These are phyloP conservation scores for Zygotorulaspora florentina DNA, from an alignment of 805 yeast genomes.

Conservation along the genomic window DNA sequence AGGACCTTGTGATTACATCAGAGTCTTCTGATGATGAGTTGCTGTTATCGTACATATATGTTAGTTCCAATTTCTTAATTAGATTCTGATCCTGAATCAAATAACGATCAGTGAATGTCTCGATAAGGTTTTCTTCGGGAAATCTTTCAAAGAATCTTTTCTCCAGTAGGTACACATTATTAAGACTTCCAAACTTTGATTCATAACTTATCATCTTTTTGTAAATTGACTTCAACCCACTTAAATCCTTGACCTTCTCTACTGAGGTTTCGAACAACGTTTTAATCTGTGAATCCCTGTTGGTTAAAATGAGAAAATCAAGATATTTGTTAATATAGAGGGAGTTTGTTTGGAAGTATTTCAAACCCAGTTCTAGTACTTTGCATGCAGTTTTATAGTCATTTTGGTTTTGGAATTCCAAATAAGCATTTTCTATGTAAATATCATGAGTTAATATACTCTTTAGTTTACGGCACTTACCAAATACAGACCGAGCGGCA, in stretches of 20 bases:
- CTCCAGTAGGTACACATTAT: constrained; percentile 63
- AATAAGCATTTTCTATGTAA: constrained; percentile 73
- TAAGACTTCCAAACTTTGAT: constrained; percentile 62
- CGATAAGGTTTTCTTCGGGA: constrained; percentile 48
- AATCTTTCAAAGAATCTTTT: constrained; percentile 61
- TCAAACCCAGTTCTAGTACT: constrained; percentile 77
- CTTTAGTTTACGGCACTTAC: constrained; percentile 60
- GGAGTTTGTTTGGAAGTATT: constrained; percentile 47
- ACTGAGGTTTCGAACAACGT: constrained; percentile 77
- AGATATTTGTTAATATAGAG: constrained; percentile 65
- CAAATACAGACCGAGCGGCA: constrained; percentile 69
- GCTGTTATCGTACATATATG: constrained; percentile 28
- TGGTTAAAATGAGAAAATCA: constrained; percentile 61
- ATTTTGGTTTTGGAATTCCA: constrained; percentile 66
- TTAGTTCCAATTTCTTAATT: constrained; percentile 34
- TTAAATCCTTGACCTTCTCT: constrained; percentile 39
- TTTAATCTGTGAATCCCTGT: constrained; percentile 70
- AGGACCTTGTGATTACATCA: constrained; percentile 10
- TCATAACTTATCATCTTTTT: constrained; percentile 65
- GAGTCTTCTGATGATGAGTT: constrained; percentile 8
- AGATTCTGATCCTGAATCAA: constrained; percentile 35
- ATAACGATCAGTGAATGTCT: constrained; percentile 38
- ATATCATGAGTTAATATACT: constrained; percentile 62
- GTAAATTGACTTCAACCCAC: constrained; percentile 45
- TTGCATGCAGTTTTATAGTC: constrained; percentile 66